Conservation (phyloP, 2,329 filamentous ascomycete genomes). For the Fusarium setosum region DNA sequence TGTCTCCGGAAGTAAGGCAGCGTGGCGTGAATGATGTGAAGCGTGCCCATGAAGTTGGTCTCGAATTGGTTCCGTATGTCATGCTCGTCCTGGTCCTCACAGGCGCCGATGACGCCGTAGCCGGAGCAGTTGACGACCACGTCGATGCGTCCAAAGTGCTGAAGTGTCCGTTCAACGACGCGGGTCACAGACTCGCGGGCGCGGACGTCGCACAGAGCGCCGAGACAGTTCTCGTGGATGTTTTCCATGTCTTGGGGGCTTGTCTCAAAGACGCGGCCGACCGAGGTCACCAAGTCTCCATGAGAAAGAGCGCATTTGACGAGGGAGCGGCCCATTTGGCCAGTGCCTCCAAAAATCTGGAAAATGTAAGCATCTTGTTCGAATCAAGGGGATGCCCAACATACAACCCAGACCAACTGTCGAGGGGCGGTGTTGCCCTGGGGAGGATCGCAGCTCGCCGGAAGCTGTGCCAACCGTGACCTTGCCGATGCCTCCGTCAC, state of each 20-base stretch:
- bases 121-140: constrained; percentile 94
- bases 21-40: constrained; percentile 91
- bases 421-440: constrained; percentile 75
- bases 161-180: constrained; percentile 77
- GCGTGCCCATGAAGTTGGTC: constrained; percentile 95
- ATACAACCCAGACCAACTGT: constrained; percentile 89
- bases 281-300: constrained; percentile 86
- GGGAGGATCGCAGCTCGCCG: constrained; percentile 88
- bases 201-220: constrained; percentile 90
- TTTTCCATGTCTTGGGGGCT: constrained; percentile 77
- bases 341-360: constrained; percentile 94
- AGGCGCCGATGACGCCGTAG: constrained; percentile 94
- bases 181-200: constrained; percentile 80
- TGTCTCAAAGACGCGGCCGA: constrained; percentile 85
- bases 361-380: constrained; percentile 5
- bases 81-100: constrained; percentile 96
- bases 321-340: constrained; percentile 93
- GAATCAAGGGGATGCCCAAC: background rate
- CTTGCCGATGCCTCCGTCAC: constrained; percentile 41
- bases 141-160: constrained; percentile 84
- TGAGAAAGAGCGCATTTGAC: constrained; percentile 84
- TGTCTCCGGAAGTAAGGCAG: constrained; percentile 88
- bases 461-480: constrained; percentile 67
- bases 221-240: constrained; percentile 79
- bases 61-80: constrained; percentile 97